Evolutionary conservation across 2,329 filamentous ascomycete genomes (phyloP).

Genomic region (Trichothecium roseum): DNA sequence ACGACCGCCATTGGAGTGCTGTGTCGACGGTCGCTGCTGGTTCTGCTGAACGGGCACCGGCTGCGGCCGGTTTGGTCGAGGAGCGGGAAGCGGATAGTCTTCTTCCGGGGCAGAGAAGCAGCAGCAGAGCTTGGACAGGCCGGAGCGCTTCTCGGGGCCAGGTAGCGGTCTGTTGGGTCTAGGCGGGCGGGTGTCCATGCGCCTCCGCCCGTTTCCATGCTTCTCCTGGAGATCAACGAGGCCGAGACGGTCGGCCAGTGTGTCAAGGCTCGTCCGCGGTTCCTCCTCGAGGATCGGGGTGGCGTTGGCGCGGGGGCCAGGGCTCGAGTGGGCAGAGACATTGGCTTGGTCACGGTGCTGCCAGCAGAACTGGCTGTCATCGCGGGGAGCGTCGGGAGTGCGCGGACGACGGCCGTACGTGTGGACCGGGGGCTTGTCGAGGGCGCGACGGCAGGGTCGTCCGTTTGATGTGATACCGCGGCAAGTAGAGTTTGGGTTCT

Average conservation of each 20-base stretch:
- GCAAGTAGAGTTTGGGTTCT: conserved; percentile 75
- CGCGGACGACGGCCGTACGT: conserved; percentile 12
- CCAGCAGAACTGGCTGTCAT: conserved; percentile 74
- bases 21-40: conserved; percentile 9
- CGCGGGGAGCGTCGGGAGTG: conserved; percentile 36
- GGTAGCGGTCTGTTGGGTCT: conserved; percentile 1
- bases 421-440: conserved; percentile 36
- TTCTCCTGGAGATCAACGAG: conserved; percentile 53
- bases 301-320: conserved; percentile 28
- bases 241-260: conserved; percentile 69
- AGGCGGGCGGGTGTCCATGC: conserved; percentile 9
- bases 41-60: conserved; percentile 33
- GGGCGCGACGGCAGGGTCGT: conserved; percentile 68
- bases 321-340: conserved; percentile 32
- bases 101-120: conserved; percentile 41
- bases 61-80: conserved; percentile 26
- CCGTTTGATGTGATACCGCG: conserved; percentile 76
- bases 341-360: conserved; percentile 85
- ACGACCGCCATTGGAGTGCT: conserved; percentile 6
- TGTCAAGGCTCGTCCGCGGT: conserved; percentile 64
- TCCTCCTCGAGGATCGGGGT: conserved; percentile 51
- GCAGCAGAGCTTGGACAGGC: conserved; percentile 30
- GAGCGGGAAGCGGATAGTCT: conserved; percentile 26
- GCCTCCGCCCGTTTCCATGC: conserved; percentile 16
- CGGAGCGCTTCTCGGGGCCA: conserved; percentile 18